Evolutionary conservation across 1,284 basidiomycete genomes (phyloP).

Genomic region (Sutorius eximius): DNA sequence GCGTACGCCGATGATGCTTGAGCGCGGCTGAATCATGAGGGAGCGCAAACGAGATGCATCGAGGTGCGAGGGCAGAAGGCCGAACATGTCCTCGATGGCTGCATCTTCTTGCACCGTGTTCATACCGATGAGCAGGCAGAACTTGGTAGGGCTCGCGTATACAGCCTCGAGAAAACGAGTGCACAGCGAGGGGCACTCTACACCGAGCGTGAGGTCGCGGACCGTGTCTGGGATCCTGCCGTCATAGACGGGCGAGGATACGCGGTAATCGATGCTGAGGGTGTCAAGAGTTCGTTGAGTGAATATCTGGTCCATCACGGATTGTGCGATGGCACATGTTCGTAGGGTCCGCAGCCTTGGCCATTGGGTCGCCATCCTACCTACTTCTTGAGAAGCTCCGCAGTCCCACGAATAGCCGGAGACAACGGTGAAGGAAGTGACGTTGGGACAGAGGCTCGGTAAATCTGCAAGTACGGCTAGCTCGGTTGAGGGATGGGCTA

Average conservation of each 20-base stretch:
- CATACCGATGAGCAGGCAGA: conserved; percentile 8
- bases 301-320: conserved; percentile 12
- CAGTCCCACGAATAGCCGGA: conserved; percentile 1
- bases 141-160: conserved; percentile 9
- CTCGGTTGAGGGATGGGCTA: conserved; percentile 1
- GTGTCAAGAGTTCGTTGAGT: not conserved
- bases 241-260: not conserved
- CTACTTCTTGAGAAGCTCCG: conserved; percentile 2
- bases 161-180: not conserved
- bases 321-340: conserved; percentile 7
- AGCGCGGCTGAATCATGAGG: conserved; percentile 1
- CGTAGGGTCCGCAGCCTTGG: conserved; percentile 3
- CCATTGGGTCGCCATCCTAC: conserved; percentile 17
- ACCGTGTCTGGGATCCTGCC: conserved; percentile 10
- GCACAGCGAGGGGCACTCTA: not conserved
- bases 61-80: conserved; percentile 8
- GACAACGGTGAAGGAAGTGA: conserved; percentile 14
- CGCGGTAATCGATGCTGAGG: conserved; percentile 6
- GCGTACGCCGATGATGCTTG: not conserved
- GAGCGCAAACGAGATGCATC: conserved; percentile 8
- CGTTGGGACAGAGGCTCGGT: conserved; percentile 14
- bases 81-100: conserved; percentile 1
- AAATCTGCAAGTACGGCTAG: conserved; percentile 9
- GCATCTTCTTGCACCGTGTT: not conserved
- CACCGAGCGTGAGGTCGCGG: conserved; percentile 4